Conservation (phyloP, 192 early-diverging fungal genomes). For the Mortierella antarctica region DNA sequence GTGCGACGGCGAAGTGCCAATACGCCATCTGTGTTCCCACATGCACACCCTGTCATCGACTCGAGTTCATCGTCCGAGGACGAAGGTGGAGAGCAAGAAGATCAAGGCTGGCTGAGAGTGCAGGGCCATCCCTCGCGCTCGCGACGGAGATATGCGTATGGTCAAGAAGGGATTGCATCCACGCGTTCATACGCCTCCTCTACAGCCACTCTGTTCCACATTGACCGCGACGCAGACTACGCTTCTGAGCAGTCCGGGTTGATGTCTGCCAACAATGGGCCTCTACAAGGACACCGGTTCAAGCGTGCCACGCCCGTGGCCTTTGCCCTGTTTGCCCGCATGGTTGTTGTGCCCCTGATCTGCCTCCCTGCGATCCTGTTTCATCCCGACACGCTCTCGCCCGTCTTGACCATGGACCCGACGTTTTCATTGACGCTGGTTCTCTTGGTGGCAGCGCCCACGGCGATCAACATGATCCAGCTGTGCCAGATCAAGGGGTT, state of each 20-base stretch:
- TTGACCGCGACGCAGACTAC: neutral
- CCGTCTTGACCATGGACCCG: slow-evolving; percentile 67
- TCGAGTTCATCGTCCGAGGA: slow-evolving; percentile 7
- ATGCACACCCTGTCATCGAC: slow-evolving; percentile 4
- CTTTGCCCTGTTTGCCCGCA: slow-evolving; percentile 38
- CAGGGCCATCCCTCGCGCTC: neutral
- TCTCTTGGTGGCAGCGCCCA: slow-evolving; percentile 69
- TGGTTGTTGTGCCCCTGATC: slow-evolving; percentile 51
- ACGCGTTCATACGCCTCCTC: slow-evolving; percentile 6
- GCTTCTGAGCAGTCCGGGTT: neutral
- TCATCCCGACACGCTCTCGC: slow-evolving; percentile 17
- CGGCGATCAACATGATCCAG: slow-evolving; percentile 79
- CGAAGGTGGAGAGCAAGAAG: slow-evolving; percentile 1
- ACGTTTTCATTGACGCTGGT: slow-evolving; percentile 71
- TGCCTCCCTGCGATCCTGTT: slow-evolving; percentile 53
- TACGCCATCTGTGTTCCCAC: slow-evolving; percentile 9
- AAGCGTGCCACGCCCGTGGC: slow-evolving; percentile 28
- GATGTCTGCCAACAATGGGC: slow-evolving; percentile 57
- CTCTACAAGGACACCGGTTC: slow-evolving; percentile 40
- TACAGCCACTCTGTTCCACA: neutral
- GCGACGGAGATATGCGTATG: neutral
- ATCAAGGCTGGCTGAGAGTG: slow-evolving; percentile 8
- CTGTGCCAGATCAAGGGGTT: slow-evolving; percentile 75
- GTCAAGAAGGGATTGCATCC: neutral
- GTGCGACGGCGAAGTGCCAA: slow-evolving; percentile 12